Conservation (phyloP, 2,329 filamentous ascomycete species). For the Anthostomella pinea region DNA sequence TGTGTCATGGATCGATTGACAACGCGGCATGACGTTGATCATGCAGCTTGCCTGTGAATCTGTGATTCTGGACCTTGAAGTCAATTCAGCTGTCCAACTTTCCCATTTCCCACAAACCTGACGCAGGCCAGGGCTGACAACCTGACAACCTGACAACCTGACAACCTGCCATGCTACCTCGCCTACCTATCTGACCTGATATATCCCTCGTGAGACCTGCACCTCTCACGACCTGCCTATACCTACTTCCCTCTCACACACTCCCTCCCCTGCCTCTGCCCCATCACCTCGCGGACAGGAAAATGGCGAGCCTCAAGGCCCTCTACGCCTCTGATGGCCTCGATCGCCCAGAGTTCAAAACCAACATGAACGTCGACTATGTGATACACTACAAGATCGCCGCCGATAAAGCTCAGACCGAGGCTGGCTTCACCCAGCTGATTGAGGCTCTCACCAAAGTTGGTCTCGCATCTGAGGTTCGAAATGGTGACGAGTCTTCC, state of each 20-base stretch:
- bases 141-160: no score
- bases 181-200: not conserved
- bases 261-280: not conserved
- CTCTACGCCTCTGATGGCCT: conserved; percentile 27
- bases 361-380: conserved; percentile 70
- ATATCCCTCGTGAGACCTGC: not conserved
- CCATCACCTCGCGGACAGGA: conserved; percentile 1
- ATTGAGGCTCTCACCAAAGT: conserved; percentile 71
- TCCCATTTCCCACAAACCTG: no score
- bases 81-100: conserved; percentile 1
- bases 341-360: conserved; percentile 25
- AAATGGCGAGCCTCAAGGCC: conserved; percentile 27
- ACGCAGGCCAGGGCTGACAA: no score
- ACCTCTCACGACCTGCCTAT: not conserved
- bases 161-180: no score
- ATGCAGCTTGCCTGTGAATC: no score
- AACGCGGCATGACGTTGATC: conserved; percentile 23
- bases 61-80: conserved; percentile 9
- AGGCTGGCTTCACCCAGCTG: conserved; percentile 74
- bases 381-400: conserved; percentile 78
- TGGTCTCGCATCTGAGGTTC: conserved; percentile 85
- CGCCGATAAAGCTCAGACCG: conserved; percentile 62
- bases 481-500: conserved; percentile 70
- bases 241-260: not conserved
- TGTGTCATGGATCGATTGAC: conserved; percentile 12